phyloP scores from a whole-genome alignment of 1,139 yeast species.

The Hanseniaspora sp. region DNA sequence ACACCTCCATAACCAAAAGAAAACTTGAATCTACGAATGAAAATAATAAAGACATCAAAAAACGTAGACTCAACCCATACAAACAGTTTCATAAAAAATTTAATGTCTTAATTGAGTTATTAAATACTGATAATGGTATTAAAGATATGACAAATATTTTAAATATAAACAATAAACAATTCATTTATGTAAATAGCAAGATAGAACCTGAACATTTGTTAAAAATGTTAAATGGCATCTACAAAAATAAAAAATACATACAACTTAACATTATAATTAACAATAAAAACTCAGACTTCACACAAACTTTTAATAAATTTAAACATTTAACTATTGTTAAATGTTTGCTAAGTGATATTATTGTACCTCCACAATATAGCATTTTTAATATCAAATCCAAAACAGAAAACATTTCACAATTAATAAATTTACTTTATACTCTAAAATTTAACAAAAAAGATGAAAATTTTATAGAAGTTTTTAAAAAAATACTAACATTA shows the following conservation, averaged over 20 bases:
- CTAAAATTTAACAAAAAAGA: background rate
- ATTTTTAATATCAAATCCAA: background rate
- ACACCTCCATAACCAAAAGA: background rate
- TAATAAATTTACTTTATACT: no score
- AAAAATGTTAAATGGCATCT: background rate
- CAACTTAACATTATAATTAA: background rate
- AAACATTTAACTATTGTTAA: slow-evolving; percentile 3
- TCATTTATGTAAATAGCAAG: background rate
- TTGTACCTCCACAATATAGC: background rate
- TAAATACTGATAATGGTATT: background rate
- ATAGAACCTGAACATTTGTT: background rate
- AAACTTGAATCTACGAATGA: background rate
- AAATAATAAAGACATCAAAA: background rate
- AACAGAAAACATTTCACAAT: no score
- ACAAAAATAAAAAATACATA: background rate
- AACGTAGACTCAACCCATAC: slow-evolving; percentile 1
- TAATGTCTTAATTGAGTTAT: background rate
- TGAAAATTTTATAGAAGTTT: background rate
- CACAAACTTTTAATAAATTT: slow-evolving; percentile 1
- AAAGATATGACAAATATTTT: background rate
- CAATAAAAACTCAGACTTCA: slow-evolving; percentile 1
- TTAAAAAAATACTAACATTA: background rate
- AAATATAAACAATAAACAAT: background rate
- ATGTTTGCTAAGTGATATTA: slow-evolving; percentile 3
- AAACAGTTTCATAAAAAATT: background rate